phyloP scores from a whole-genome alignment of 1,139 yeast genomes.

The Magnusiomyces tetraspermus region DNA sequence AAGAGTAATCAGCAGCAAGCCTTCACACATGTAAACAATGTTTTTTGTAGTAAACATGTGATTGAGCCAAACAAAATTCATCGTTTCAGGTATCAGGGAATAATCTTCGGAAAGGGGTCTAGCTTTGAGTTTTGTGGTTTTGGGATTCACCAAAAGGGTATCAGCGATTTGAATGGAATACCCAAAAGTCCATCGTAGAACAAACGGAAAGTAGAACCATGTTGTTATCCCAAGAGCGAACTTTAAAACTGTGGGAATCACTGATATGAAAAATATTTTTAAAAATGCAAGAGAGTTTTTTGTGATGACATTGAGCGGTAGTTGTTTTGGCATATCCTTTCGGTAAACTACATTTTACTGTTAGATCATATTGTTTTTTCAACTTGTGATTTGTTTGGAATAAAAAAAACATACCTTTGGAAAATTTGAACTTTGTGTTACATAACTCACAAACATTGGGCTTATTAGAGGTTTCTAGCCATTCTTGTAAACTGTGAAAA shows the following conservation, averaged over 20 bases:
- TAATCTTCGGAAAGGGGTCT: neutral
- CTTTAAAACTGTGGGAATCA: neutral
- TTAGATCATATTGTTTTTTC: no score
- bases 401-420: constrained; percentile 43
- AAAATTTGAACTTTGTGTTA: constrained; percentile 63
- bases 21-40: neutral
- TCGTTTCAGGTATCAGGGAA: neutral
- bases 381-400: no score
- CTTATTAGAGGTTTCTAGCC: constrained; percentile 64
- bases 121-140: neutral
- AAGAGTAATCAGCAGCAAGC: neutral
- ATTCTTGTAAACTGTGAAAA: constrained; percentile 64
- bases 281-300: neutral
- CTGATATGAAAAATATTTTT: neutral
- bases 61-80: neutral
- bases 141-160: neutral
- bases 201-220: neutral
- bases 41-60: neutral
- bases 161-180: neutral
- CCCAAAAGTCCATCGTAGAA: neutral
- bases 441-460: constrained; percentile 81
- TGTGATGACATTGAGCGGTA: neutral
- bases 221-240: neutral
- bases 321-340: neutral
- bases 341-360: neutral